These are phyloP conservation scores for Ogataea pignaliae DNA, from an alignment of 805 yeast genomes.

Conservation along the genomic window DNA sequence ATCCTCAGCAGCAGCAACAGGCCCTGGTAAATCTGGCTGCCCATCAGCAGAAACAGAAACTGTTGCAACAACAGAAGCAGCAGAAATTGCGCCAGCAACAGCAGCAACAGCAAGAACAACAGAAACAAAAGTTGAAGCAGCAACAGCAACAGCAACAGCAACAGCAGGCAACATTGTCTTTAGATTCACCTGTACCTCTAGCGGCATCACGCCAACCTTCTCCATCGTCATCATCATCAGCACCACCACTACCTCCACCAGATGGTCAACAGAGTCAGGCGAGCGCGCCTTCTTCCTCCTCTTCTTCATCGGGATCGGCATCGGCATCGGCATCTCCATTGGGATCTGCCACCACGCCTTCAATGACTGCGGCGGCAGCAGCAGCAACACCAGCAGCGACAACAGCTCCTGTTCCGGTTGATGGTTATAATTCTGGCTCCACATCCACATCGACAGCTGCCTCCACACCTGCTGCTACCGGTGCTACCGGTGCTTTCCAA, in stretches of 20 bases:
- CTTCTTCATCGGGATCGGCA: background rate
- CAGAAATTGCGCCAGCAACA: conserved; percentile 26
- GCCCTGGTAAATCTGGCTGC: conserved; percentile 22
- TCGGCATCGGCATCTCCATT: background rate
- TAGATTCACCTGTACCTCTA: background rate
- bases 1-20: conserved; percentile 42
- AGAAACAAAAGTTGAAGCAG: background rate
- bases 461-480: no score
- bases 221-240: background rate
- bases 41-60: conserved; percentile 18
- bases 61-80: conserved; percentile 12
- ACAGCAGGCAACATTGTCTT: conserved; percentile 10
- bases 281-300: background rate
- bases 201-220: background rate
- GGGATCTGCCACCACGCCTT: background rate
- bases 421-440: no score
- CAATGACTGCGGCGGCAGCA: background rate
- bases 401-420: background rate
- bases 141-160: conserved; percentile 11
- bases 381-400: conserved; percentile 2
- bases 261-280: no score
- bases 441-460: no score
- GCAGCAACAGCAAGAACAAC: conserved; percentile 19
- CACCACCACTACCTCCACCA: background rate
- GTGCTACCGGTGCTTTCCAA: conserved; percentile 11